These are phyloP conservation scores for Dipodascus albidus DNA, from an alignment of 805 yeast genomes.

Conservation along the genomic window DNA sequence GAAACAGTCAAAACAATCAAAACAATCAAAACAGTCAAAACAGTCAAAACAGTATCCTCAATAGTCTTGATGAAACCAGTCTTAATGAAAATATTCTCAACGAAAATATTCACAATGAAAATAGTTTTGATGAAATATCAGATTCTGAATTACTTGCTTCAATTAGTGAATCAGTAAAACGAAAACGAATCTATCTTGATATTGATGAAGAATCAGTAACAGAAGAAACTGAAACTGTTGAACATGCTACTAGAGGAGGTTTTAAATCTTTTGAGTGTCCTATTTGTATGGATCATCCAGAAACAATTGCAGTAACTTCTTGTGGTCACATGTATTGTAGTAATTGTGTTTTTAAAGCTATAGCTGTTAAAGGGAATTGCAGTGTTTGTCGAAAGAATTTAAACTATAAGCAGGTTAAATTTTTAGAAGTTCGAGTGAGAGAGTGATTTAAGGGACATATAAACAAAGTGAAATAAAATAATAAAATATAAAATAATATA, in stretches of 20 bases:
- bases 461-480: too few relatives aligned
- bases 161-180: not conserved
- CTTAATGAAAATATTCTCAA: too few relatives aligned
- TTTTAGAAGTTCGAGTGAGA: conserved; percentile 1
- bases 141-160: not conserved
- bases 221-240: conserved; percentile 3
- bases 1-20: too few relatives aligned
- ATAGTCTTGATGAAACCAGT: too few relatives aligned
- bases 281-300: conserved; percentile 3
- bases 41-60: too few relatives aligned
- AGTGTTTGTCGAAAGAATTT: not conserved
- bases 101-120: too few relatives aligned
- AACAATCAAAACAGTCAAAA: too few relatives aligned
- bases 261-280: conserved; percentile 1
- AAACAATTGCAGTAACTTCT: not conserved
- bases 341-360: conserved; percentile 1
- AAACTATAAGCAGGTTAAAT: not conserved
- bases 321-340: conserved; percentile 4
- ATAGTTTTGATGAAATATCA: not conserved
- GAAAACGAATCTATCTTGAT: not conserved
- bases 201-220: not conserved
- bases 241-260: conserved; percentile 4
- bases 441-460: not conserved
- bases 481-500: too few relatives aligned
- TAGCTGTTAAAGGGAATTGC: conserved; percentile 1